Evolutionary conservation across 2,329 filamentous ascomycete species (phyloP).

Genomic region (Sporothrix luriei): DNA sequence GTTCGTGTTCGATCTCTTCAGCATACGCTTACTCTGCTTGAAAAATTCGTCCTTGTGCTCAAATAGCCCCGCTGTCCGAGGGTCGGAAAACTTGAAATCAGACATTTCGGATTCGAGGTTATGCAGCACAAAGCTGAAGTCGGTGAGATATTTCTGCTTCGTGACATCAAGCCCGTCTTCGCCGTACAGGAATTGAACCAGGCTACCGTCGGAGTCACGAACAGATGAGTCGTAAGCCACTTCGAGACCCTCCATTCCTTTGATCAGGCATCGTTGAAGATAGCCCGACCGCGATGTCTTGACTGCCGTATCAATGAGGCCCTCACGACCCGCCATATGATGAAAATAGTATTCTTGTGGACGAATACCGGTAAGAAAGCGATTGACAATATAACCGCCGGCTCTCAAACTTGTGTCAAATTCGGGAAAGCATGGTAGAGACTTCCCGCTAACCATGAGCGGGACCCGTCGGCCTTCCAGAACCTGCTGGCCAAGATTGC

Average conservation of each 20-base stretch:
- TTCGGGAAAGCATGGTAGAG: slow-evolving; percentile 87
- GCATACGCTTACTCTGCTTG: slow-evolving; percentile 78
- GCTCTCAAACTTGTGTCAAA: slow-evolving; percentile 88
- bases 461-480: slow-evolving; percentile 93
- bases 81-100: slow-evolving; percentile 67
- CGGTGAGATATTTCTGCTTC: slow-evolving; percentile 86
- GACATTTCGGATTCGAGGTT: slow-evolving; percentile 82
- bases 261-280: slow-evolving; percentile 93
- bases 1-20: slow-evolving; percentile 68
- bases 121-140: slow-evolving; percentile 87
- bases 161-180: slow-evolving; percentile 94
- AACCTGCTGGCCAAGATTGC: slow-evolving; percentile 95
- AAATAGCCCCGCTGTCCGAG: slow-evolving; percentile 50
- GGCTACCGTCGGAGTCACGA: slow-evolving; percentile 86
- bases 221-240: slow-evolving; percentile 95
- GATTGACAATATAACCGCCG: slow-evolving; percentile 89
- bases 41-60: slow-evolving; percentile 63
- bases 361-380: slow-evolving; percentile 95
- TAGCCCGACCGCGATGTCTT: slow-evolving; percentile 98
- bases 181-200: slow-evolving; percentile 94
- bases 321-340: slow-evolving; percentile 98
- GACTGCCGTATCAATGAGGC: slow-evolving; percentile 96
- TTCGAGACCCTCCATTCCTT: slow-evolving; percentile 93
- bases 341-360: slow-evolving; percentile 99
- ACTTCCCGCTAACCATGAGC: slow-evolving; percentile 97